These are phyloP conservation scores for Ogataea pilisensis DNA, from an alignment of 805 yeast species.

Conservation along the genomic window DNA sequence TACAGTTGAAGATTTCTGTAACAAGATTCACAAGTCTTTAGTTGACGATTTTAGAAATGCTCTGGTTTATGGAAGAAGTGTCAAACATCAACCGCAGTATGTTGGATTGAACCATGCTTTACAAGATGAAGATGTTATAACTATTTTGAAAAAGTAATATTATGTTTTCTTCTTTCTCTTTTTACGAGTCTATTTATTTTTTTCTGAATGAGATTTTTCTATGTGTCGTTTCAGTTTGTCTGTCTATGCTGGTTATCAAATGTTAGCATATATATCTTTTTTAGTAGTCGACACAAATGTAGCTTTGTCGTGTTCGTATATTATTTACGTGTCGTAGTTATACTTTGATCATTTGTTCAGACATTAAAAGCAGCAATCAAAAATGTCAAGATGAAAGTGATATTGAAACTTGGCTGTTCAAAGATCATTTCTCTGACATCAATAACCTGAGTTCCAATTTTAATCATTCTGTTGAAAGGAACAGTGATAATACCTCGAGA, in stretches of 20 bases:
- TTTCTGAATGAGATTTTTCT: not conserved
- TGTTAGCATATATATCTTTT: not conserved
- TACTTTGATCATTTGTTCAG: too few relatives aligned
- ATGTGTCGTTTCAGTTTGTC: not conserved
- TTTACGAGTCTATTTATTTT: not conserved
- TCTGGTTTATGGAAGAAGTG: conserved; percentile 88
- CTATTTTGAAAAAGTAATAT: conserved; percentile 68
- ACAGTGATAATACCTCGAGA: conserved; percentile 48
- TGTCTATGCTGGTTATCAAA: not conserved
- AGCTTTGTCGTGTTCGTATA: too few relatives aligned
- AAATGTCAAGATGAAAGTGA: conserved; percentile 51
- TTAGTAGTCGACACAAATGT: not conserved
- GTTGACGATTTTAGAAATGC: conserved; percentile 94
- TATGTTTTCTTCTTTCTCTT: not conserved
- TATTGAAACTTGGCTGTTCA: conserved; percentile 58
- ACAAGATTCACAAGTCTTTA: conserved; percentile 89
- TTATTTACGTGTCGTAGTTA: too few relatives aligned
- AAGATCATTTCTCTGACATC: conserved; percentile 50
- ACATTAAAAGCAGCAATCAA: conserved; percentile 56
- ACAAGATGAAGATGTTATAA: conserved; percentile 96
- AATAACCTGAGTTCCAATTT: conserved; percentile 35
- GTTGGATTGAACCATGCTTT: conserved; percentile 83
- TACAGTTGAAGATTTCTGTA: conserved; percentile 93
- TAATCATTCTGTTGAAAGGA: conserved; percentile 35
- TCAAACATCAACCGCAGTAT: conserved; percentile 95